Conservation (phyloP, 345 rosid genomes). For the Gossypium rotundifolium region DNA sequence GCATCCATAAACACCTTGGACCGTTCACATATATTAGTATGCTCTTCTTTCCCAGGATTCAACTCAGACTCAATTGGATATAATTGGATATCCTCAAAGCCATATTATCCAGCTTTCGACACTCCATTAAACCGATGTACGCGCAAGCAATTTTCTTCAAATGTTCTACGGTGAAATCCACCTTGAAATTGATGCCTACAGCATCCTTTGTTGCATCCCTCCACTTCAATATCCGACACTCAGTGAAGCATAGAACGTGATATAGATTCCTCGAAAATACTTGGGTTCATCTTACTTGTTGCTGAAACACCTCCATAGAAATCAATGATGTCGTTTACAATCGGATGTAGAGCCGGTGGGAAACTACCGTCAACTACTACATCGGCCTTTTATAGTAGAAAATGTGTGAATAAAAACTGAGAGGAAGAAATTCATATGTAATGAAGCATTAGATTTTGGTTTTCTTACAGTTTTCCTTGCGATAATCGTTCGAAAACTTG, state of each 20-base stretch:
- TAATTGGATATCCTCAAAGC: not conserved
- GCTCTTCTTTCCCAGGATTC: too few relatives aligned
- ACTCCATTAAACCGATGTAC: not conserved
- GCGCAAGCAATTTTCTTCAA: not conserved
- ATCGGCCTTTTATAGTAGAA: too few relatives aligned
- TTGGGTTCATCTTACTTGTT: not conserved
- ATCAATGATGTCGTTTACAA: not conserved
- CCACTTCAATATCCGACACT: not conserved
- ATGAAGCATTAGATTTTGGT: too few relatives aligned
- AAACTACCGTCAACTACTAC: not conserved
- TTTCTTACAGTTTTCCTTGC: too few relatives aligned
- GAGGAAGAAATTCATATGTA: too few relatives aligned
- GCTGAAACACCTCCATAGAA: not conserved
- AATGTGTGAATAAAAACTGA: too few relatives aligned
- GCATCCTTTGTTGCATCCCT: slow-evolving; percentile 11
- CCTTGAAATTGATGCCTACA: not conserved
- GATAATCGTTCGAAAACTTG: too few relatives aligned
- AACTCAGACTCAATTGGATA: not conserved
- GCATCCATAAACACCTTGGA: too few relatives aligned
- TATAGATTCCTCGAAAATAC: not conserved
- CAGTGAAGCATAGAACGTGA: not conserved
- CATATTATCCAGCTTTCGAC: not conserved
- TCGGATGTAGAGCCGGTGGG: not conserved
- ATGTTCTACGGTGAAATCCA: not conserved
- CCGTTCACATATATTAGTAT: too few relatives aligned